phyloP scores from a whole-genome alignment of 2,329 filamentous ascomycete genomes.

The Massarina eburnea region DNA sequence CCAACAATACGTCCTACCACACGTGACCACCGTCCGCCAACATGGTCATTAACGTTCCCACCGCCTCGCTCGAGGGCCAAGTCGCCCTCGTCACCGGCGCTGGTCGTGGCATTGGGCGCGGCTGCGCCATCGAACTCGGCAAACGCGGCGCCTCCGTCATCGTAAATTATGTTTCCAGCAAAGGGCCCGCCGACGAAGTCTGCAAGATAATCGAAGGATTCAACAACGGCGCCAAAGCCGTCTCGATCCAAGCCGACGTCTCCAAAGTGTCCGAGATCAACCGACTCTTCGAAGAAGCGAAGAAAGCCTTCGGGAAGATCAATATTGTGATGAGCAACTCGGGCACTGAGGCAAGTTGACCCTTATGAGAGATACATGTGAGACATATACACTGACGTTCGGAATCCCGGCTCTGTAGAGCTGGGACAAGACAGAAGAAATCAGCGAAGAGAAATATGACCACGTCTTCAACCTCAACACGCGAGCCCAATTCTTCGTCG shows the following conservation, averaged over 20 bases:
- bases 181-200: constrained; percentile 53
- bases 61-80: constrained; percentile 54
- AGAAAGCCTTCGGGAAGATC: constrained; percentile 47
- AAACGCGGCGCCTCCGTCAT: constrained; percentile 65
- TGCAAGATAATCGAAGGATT: constrained; percentile 48
- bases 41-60: constrained; percentile 48
- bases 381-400: no score
- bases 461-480: constrained; percentile 71
- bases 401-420: no score
- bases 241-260: constrained; percentile 63
- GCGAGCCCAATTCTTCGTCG: constrained; percentile 75
- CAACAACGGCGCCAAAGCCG: constrained; percentile 53
- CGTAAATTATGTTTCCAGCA: constrained; percentile 65
- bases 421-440: constrained; percentile 69
- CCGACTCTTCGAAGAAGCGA: constrained; percentile 53
- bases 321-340: constrained; percentile 56
- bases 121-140: constrained; percentile 68
- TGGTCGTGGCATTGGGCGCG: constrained; percentile 67
- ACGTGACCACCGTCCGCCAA: constrained; percentile 16
- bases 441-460: constrained; percentile 70
- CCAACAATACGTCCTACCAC: not conserved
- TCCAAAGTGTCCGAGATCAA: constrained; percentile 59
- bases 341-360: constrained; percentile 66
- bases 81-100: constrained; percentile 64
- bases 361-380: no score